A percentile compares a stretch with the other conserved stretches of the same genome.
Evolutionary conservation across 345 rosid species (phyloP).

Genomic region (Gossypium stocksii): DNA sequence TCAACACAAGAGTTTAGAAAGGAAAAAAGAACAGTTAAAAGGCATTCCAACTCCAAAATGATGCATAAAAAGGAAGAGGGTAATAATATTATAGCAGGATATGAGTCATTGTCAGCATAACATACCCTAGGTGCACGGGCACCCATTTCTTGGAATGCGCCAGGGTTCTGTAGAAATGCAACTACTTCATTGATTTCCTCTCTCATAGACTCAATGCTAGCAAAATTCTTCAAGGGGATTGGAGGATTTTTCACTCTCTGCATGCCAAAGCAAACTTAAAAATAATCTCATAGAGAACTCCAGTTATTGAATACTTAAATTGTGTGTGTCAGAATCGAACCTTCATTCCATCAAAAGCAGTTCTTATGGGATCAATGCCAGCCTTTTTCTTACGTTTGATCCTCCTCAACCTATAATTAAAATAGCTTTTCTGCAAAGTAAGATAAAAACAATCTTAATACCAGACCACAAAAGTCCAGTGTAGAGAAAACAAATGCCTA

Average conservation of each 20-base stretch:
- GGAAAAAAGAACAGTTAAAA: background rate
- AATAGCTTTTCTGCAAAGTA: constrained; percentile 64
- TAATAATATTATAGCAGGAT: background rate
- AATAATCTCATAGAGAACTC: constrained; percentile 4
- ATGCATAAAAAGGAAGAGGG: background rate
- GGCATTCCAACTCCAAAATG: background rate
- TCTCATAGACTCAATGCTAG: constrained; percentile 93
- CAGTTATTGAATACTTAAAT: background rate
- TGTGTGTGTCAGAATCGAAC: constrained; percentile 25
- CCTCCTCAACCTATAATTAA: constrained; percentile 47
- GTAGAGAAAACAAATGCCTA: constrained; percentile 5
- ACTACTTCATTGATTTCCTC: constrained; percentile 97
- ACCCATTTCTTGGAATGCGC: constrained; percentile 92
- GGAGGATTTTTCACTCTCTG: constrained; percentile 97
- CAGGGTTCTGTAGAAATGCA: constrained; percentile 87
- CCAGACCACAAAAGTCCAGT: constrained; percentile 9
- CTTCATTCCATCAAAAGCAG: constrained; percentile 92
- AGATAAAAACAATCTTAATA: constrained; percentile 14
- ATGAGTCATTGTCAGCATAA: constrained; percentile 3
- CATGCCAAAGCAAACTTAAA: constrained; percentile 20
- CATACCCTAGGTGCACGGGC: constrained; percentile 94
- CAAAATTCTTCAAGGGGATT: constrained; percentile 76
- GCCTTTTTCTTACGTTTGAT: constrained; percentile 67
- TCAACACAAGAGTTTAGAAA: background rate
- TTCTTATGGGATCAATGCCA: constrained; percentile 80